A percentile compares a stretch with the other conserved stretches of the same genome.
phyloP scores from a whole-genome alignment of 305 asterid genomes.

The Solanum hybrid region DNA sequence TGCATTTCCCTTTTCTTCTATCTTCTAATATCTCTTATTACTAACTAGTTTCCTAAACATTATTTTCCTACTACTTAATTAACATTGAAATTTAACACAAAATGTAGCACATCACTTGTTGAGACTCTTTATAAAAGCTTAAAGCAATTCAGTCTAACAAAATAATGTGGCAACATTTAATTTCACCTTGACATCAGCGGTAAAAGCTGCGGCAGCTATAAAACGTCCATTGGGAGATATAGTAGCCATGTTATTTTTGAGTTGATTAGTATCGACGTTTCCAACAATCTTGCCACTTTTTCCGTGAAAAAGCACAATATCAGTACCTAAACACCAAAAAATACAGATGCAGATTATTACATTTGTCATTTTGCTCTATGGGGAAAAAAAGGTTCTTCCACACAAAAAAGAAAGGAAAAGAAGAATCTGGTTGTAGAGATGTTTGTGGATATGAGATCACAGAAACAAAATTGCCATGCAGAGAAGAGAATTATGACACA shows the following conservation, averaged over 20 bases:
- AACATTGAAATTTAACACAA: not conserved
- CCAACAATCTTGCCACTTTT: constrained; percentile 83
- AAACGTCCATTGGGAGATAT: constrained; percentile 96
- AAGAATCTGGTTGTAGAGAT: not conserved
- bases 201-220: constrained; percentile 98
- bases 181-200: constrained; percentile 96
- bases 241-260: constrained; percentile 94
- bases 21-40: not conserved
- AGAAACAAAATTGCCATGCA: not conserved
- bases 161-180: not conserved
- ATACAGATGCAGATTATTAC: constrained; percentile 9
- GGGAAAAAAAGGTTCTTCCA: not conserved
- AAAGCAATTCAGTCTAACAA: not conserved
- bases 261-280: constrained; percentile 88
- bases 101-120: not conserved
- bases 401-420: not conserved
- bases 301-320: constrained; percentile 85
- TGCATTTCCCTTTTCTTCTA: not conserved
- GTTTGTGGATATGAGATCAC: not conserved
- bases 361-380: not conserved
- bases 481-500: not conserved
- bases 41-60: not conserved
- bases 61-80: not conserved
- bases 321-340: constrained; percentile 62
- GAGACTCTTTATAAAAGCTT: not conserved